Conservation (phyloP, 2,329 filamentous ascomycete species). For the Alternaria dauci region DNA sequence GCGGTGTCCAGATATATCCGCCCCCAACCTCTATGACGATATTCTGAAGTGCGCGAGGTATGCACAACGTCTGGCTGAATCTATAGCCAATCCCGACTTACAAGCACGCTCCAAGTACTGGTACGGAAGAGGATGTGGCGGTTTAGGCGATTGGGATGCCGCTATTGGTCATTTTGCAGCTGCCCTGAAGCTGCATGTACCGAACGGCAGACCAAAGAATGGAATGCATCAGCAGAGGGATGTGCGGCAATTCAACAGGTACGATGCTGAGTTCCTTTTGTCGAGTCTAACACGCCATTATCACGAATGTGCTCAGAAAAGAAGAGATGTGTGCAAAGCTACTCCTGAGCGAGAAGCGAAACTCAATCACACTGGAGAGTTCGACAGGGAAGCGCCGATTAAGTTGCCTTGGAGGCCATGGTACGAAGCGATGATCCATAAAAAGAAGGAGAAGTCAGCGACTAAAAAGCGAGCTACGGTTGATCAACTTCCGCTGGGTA, state of each 20-base stretch:
- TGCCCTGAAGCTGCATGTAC: slow-evolving; percentile 18
- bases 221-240: not conserved
- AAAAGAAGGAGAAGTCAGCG: not conserved
- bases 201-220: not conserved
- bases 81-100: slow-evolving; percentile 16
- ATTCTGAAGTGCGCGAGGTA: slow-evolving; percentile 14
- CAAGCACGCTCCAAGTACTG: slow-evolving; percentile 32
- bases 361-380: not conserved
- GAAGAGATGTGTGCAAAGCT: not conserved
- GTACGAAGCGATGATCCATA: not conserved
- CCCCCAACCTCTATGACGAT: slow-evolving; percentile 1
- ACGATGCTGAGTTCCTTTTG: slow-evolving; percentile 16
- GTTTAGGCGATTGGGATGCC: slow-evolving; percentile 12
- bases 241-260: slow-evolving; percentile 13
- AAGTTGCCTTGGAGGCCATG: slow-evolving; percentile 7
- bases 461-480: not conserved
- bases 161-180: slow-evolving; percentile 18
- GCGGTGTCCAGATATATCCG: not conserved
- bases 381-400: not conserved
- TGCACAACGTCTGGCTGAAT: slow-evolving; percentile 19
- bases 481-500: not conserved
- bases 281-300: slow-evolving; percentile 5
- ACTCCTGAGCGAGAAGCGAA: not conserved
- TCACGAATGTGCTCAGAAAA: not conserved
- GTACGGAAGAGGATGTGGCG: slow-evolving; percentile 25